phyloP scores from a whole-genome alignment of 345 rosid genomes.

The Erucastrum elatum region DNA sequence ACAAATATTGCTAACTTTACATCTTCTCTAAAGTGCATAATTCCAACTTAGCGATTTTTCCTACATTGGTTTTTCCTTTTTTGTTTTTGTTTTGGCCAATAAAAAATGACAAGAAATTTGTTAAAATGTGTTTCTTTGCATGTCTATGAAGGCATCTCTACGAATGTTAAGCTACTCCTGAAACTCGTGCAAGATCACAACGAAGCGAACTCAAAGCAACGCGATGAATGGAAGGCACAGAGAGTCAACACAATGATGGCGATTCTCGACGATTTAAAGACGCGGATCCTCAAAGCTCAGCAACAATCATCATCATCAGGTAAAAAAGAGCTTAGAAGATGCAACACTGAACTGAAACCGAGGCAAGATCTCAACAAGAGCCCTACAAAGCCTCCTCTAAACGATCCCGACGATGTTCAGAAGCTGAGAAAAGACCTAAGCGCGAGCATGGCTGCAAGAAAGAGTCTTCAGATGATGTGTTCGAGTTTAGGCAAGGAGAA shows the following conservation, averaged over 20 bases:
- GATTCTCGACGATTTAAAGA: conserved; percentile 68
- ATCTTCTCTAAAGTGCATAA: neutral
- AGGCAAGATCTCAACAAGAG: conserved; percentile 29
- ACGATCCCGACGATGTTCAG: conserved; percentile 48
- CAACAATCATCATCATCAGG: conserved; percentile 47
- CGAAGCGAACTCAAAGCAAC: conserved; percentile 48
- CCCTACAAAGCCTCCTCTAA: conserved; percentile 23
- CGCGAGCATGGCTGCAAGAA: conserved; percentile 57
- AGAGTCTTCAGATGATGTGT: conserved; percentile 78
- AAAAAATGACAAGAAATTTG: neutral
- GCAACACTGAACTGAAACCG: conserved; percentile 69
- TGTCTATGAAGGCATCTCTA: conserved; percentile 48
- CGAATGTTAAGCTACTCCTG: conserved; percentile 62
- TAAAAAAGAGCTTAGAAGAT: conserved; percentile 61
- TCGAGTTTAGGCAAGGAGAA: conserved; percentile 86
- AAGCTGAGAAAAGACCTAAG: conserved; percentile 55
- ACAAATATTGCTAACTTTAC: neutral
- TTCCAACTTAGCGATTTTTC: neutral
- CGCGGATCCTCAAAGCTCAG: conserved; percentile 63
- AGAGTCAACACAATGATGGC: conserved; percentile 70
- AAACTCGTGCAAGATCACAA: conserved; percentile 74
- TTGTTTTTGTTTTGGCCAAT: neutral
- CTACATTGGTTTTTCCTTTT: neutral
- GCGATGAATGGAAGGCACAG: conserved; percentile 54
- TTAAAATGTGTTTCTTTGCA: neutral